Conservation (phyloP, 2,329 filamentous ascomycete species). For the Sclerotinia minor region DNA sequence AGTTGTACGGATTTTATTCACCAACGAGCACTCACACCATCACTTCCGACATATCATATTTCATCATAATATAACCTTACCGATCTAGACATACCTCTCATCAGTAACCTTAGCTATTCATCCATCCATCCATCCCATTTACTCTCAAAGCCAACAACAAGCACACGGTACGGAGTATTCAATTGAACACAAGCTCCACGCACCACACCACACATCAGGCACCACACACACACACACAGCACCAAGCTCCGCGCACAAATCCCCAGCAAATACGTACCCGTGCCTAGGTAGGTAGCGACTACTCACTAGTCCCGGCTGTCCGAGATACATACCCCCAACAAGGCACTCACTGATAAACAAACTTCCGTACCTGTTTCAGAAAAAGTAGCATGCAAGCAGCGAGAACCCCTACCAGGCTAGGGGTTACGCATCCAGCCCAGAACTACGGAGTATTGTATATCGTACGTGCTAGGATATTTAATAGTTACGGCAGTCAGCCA, state of each 20-base stretch:
- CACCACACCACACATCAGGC: background rate
- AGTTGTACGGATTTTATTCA: background rate
- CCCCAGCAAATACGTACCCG: background rate
- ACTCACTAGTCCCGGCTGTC: background rate
- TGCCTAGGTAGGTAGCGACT: background rate
- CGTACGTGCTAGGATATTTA: too few species aligned
- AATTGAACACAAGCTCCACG: background rate
- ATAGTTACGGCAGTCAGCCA: too few species aligned
- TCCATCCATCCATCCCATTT: too few species aligned
- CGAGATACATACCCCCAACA: conserved; percentile 9
- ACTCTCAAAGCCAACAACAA: too few species aligned
- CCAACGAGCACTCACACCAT: background rate
- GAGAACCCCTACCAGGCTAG: background rate
- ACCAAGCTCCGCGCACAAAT: background rate
- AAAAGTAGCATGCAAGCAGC: background rate
- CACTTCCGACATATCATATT: background rate
- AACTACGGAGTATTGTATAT: too few species aligned
- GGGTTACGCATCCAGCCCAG: background rate
- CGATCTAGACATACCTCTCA: too few species aligned
- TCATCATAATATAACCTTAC: too few species aligned
- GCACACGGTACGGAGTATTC: background rate
- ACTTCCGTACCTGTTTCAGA: background rate
- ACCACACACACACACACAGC: too few species aligned
- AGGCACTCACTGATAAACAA: background rate
- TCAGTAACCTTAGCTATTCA: too few species aligned